Conservation (phyloP, 75 land plant genomes). For the Azolla pinnata region DNA sequence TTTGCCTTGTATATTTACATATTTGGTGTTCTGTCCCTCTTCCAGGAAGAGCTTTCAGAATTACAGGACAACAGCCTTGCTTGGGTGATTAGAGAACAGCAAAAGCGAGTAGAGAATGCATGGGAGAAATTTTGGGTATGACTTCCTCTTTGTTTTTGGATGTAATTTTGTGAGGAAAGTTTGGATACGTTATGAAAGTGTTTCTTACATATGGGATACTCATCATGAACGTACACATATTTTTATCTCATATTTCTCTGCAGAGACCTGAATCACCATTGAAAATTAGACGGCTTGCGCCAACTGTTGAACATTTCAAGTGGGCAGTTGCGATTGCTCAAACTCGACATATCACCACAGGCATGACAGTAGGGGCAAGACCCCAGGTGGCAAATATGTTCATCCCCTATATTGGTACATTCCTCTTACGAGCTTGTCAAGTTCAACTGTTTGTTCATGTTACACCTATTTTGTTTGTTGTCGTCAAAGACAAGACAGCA, state of each 20-base stretch:
- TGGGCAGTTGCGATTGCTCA: slow-evolving; percentile 86
- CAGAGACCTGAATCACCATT: slow-evolving; percentile 67
- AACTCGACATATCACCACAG: slow-evolving; percentile 61
- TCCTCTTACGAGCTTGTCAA: not conserved
- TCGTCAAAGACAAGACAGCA: too few relatives aligned
- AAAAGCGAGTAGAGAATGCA: slow-evolving; percentile 42
- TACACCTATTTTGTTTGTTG: not conserved
- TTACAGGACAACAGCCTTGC: slow-evolving; percentile 66
- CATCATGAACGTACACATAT: too few relatives aligned
- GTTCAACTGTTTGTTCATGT: not conserved
- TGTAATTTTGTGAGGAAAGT: too few relatives aligned
- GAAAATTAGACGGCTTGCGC: slow-evolving; percentile 83
- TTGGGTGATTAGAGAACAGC: slow-evolving; percentile 40
- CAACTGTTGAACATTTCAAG: slow-evolving; percentile 67
- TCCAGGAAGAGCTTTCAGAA: slow-evolving; percentile 81
- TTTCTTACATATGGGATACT: too few relatives aligned
- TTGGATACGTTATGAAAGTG: too few relatives aligned
- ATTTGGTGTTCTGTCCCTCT: too few relatives aligned
- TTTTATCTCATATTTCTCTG: slow-evolving; percentile 5
- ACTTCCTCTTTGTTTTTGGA: too few relatives aligned
- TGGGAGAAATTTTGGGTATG: slow-evolving; percentile 90
- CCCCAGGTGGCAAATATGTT: slow-evolving; percentile 73
- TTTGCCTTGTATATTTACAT: too few relatives aligned
- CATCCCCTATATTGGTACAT: slow-evolving; percentile 82
- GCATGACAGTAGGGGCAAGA: slow-evolving; percentile 65